Evolutionary conservation across 257 asterid species (phyloP).

Genomic region (Datura wrightii): DNA sequence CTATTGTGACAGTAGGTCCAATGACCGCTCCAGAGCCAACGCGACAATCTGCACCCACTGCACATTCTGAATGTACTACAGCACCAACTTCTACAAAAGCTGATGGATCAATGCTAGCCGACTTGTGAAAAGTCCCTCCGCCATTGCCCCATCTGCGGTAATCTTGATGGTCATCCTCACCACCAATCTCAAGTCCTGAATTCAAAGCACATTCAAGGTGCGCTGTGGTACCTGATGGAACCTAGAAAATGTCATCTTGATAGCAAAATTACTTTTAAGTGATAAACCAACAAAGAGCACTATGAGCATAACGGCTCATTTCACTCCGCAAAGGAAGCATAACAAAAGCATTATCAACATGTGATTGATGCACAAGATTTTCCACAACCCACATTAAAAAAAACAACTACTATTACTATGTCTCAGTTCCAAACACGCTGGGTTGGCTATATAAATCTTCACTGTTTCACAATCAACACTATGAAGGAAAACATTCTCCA

Average conservation of each 20-base stretch:
- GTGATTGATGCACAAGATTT: neutral
- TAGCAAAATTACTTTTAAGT: neutral
- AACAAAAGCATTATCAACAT: neutral
- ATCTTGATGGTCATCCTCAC: constrained; percentile 43
- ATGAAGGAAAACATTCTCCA: too few relatives aligned
- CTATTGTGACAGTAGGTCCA: constrained; percentile 74
- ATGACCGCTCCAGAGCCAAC: constrained; percentile 79
- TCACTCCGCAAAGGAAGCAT: neutral
- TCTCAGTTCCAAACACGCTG: too few relatives aligned
- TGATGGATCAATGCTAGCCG: constrained; percentile 75
- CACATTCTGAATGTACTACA: constrained; percentile 66
- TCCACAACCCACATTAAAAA: neutral
- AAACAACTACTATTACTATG: too few relatives aligned
- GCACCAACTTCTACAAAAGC: constrained; percentile 76
- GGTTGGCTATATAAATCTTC: too few relatives aligned
- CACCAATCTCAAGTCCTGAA: constrained; percentile 53
- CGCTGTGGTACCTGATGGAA: neutral
- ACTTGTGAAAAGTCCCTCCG: constrained; percentile 75
- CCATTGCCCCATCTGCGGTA: constrained; percentile 77
- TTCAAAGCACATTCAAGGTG: constrained; percentile 31
- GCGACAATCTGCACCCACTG: constrained; percentile 64
- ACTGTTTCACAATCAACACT: too few relatives aligned
- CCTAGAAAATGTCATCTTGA: neutral
- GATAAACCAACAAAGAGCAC: neutral
- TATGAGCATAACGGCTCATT: neutral